Conservation (phyloP, 1,284 basidiomycete species). For the Microbotryum scabiosae region DNA sequence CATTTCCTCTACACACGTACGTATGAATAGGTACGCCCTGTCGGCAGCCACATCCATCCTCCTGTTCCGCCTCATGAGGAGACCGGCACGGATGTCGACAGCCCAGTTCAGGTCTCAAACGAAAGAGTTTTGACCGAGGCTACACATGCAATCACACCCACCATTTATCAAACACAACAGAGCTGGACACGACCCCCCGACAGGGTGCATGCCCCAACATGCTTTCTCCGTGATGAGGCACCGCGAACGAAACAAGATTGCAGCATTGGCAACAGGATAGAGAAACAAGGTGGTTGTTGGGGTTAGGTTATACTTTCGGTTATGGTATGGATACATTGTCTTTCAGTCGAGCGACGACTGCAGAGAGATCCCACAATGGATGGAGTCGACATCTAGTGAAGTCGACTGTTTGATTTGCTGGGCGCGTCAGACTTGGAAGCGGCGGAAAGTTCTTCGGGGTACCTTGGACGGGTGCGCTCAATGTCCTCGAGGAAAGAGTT, state of each 20-base stretch:
- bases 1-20: too few species aligned
- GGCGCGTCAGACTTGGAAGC: background rate
- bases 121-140: too few species aligned
- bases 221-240: too few species aligned
- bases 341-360: background rate
- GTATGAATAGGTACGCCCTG: constrained; percentile 19
- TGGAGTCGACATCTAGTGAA: too few species aligned
- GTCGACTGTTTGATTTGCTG: too few species aligned
- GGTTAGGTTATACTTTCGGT: background rate
- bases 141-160: too few species aligned
- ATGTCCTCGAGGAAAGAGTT: constrained; percentile 41
- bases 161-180: too few species aligned
- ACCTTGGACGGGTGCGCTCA: constrained; percentile 36
- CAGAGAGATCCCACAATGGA: background rate
- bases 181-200: too few species aligned
- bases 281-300: background rate
- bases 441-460: constrained; percentile 31
- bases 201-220: too few species aligned
- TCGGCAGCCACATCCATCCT: constrained; percentile 21
- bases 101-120: too few species aligned
- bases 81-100: too few species aligned
- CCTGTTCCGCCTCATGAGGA: constrained; percentile 13
- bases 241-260: too few species aligned
- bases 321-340: background rate
- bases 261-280: background rate